Evolutionary conservation across 352 stramenopile genomes (phyloP), one percentile per base, ranked within the genome.

Genomic region (Globisporangium solare): DNA sequence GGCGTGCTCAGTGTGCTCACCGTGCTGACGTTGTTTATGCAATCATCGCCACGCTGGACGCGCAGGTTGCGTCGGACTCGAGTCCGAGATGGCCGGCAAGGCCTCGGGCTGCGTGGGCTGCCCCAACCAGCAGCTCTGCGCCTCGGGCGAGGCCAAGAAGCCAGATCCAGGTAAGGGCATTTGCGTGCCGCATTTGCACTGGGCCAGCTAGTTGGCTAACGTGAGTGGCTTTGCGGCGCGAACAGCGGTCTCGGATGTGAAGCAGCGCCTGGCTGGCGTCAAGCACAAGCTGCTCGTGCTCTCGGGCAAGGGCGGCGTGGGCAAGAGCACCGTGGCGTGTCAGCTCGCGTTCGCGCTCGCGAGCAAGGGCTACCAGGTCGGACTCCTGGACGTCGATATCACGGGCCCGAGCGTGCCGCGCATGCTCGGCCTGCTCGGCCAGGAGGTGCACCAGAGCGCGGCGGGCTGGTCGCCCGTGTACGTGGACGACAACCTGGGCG

Each of bases 401-500:
- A 99, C 97, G 54, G 98, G 98, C 6, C 98, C 98, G 1, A 99
- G 93, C 52, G 96, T 99, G 24, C 97, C 98, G 10, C 87, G 95
- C 32, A 99, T 99, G 97, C 85, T 98, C 18, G 92, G 93, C 0
- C 70, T 97, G 22, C 56, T 87, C 32, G 89, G 92, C 31, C 86
- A 97, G 41, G 91, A 98, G 60, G 96, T 99, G 53, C 96, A 99
- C 64, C 95, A 99, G 76, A 99, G 95, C 56, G 95, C 94, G 17
- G 94, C 88, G 1, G 97, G 98, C n/a, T 99, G 98, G 98, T 98
- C 94, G 35, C 97, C 98, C 13, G 97, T 99, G 17, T 99, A 99
- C 73, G 94, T 99, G 42, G 88, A 97, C 41, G 92, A 98, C 70
- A 99, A 99, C 67, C 67, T 99, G 13, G 96, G 94, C 32, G 97